These are phyloP conservation scores for Kentomonas sorsogonicus DNA, from an alignment of 208 protist genomes.

Conservation along the genomic window DNA sequence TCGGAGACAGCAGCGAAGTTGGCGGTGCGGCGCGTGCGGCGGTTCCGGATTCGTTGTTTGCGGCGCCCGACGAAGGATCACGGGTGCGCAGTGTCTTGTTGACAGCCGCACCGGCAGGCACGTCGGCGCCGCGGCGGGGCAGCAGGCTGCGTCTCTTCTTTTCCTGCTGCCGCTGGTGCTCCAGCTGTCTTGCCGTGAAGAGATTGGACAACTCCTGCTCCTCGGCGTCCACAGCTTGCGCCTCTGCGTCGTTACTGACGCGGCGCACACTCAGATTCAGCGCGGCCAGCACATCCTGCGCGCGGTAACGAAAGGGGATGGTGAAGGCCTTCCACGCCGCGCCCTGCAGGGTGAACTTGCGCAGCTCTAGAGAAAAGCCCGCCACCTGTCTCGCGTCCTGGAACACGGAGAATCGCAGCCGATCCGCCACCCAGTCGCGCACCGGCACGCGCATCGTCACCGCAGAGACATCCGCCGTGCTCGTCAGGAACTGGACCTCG, in stretches of 20 bases:
- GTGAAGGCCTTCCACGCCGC: conserved; percentile 66
- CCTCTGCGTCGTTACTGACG: too few relatives aligned
- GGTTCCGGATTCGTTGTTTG: too few relatives aligned
- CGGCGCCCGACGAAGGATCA: too few relatives aligned
- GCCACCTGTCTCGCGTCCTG: conserved; percentile 70
- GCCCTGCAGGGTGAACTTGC: conserved; percentile 47
- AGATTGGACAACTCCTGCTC: too few relatives aligned
- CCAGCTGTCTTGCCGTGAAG: not conserved
- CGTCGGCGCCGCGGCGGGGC: not conserved
- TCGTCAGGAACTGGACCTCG: too few relatives aligned
- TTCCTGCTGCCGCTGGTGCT: not conserved
- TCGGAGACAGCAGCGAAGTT: too few relatives aligned
- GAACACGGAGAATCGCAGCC: conserved; percentile 82
- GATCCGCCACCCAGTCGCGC: conserved; percentile 22
- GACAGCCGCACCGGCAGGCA: not conserved
- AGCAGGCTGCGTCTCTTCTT: not conserved
- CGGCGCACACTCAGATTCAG: conserved; percentile 61
- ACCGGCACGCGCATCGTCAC: conserved; percentile 31
- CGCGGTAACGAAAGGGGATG: conserved; percentile 83
- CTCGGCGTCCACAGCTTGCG: not conserved
- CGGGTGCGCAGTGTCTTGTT: too few relatives aligned
- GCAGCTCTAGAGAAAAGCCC: conserved; percentile 68
- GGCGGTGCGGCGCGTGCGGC: too few relatives aligned
- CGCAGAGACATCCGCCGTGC: too few relatives aligned
- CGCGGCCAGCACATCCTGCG: conserved; percentile 50